These are phyloP conservation scores for Staphylotrichum tortipilum DNA, from an alignment of 495 filamentous ascomycete genomes.

Conservation along the genomic window DNA sequence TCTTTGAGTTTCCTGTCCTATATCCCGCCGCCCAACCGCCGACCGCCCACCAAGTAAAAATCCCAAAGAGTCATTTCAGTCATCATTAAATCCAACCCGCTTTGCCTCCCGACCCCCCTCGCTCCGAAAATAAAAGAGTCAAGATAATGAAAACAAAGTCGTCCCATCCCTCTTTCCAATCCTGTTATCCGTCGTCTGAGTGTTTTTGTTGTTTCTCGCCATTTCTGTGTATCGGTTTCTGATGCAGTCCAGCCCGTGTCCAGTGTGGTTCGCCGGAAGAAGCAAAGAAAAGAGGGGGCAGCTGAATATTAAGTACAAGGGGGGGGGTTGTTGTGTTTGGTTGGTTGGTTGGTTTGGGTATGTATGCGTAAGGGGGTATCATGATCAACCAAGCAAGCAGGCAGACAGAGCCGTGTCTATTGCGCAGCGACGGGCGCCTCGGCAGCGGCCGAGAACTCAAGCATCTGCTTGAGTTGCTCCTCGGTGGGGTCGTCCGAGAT, in stretches of 20 bases:
- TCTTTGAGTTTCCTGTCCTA: background rate
- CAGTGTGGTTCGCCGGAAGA: slow-evolving; percentile 7
- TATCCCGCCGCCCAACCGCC: background rate
- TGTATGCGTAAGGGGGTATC: background rate
- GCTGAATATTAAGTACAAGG: slow-evolving; percentile 4
- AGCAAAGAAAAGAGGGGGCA: background rate
- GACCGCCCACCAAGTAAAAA: too few relatives aligned
- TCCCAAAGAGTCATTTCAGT: slow-evolving; percentile 12
- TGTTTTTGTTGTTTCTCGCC: background rate
- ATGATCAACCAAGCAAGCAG: too few relatives aligned
- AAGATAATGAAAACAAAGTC: background rate
- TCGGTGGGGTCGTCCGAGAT: slow-evolving; percentile 45
- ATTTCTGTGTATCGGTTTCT: background rate
- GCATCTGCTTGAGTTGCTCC: slow-evolving; percentile 38
- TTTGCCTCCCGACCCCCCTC: too few relatives aligned
- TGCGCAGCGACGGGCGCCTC: slow-evolving; percentile 4
- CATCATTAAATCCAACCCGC: slow-evolving; percentile 11
- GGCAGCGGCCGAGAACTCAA: slow-evolving; percentile 20
- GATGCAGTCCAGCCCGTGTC: slow-evolving; percentile 5
- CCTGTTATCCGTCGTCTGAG: too few relatives aligned
- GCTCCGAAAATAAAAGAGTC: background rate
- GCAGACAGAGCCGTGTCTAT: too few relatives aligned
- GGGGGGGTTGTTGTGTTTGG: too few relatives aligned
- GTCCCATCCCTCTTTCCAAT: background rate
- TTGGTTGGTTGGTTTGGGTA: too few relatives aligned